A percentile compares a stretch with the other conserved stretches of the same genome.
phyloP scores from a whole-genome alignment of 176 grass and related monocot species.

The Guadua angustifolia region DNA sequence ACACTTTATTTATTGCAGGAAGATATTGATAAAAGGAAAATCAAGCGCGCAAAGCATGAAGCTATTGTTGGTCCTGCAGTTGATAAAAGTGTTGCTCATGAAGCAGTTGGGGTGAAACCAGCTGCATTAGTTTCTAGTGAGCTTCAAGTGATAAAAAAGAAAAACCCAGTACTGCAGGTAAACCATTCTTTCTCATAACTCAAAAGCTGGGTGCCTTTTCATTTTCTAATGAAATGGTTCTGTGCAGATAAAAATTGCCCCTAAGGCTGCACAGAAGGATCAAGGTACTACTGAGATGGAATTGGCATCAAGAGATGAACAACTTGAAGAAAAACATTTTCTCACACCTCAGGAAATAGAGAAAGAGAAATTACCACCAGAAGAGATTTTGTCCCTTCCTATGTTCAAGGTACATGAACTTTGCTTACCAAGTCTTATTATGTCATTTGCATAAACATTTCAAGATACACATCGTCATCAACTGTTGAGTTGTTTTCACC shows the following conservation, averaged over 20 bases:
- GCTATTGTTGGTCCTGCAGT: slow-evolving; percentile 87
- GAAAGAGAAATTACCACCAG: slow-evolving; percentile 72
- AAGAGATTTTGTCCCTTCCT: slow-evolving; percentile 93
- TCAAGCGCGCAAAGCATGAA: slow-evolving; percentile 65
- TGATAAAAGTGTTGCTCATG: slow-evolving; percentile 87
- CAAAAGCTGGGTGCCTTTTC: background rate
- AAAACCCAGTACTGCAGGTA: slow-evolving; percentile 85
- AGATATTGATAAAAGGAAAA: slow-evolving; percentile 45
- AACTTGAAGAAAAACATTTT: slow-evolving; percentile 60
- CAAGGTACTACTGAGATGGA: slow-evolving; percentile 44
- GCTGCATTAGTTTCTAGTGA: slow-evolving; percentile 71
- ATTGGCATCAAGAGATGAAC: slow-evolving; percentile 44
- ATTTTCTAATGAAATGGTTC: slow-evolving; percentile 29
- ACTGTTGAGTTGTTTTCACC: slow-evolving; percentile 14
- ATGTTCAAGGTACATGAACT: slow-evolving; percentile 85
- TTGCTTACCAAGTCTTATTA: background rate
- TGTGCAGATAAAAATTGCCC: slow-evolving; percentile 80
- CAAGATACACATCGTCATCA: background rate
- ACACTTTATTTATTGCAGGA: slow-evolving; percentile 45
- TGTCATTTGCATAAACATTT: slow-evolving; percentile 35
- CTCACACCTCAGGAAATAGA: slow-evolving; percentile 76
- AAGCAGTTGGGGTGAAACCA: slow-evolving; percentile 86
- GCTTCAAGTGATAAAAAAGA: slow-evolving; percentile 85
- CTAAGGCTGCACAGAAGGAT: slow-evolving; percentile 55
- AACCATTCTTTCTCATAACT: slow-evolving; percentile 14